A percentile compares a stretch with the other conserved stretches of the same genome.
Conservation (phyloP, 179 eudicot species). For the Silene noctiflora region DNA sequence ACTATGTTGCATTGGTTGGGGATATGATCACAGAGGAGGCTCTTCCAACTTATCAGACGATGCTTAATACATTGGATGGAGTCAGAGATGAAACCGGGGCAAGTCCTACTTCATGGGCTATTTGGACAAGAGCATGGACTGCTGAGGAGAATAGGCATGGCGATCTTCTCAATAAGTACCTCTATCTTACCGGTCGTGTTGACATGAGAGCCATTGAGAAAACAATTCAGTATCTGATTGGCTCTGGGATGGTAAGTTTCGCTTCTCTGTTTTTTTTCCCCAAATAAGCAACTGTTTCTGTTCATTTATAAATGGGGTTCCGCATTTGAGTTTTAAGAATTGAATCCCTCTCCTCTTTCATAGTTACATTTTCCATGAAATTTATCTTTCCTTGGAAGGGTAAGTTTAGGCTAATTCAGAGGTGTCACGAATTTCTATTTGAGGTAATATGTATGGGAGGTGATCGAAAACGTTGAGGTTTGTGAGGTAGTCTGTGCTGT, state of each 20-base stretch:
- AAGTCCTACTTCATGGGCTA: constrained; percentile 43
- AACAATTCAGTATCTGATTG: constrained; percentile 41
- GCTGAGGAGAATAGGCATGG: constrained; percentile 48
- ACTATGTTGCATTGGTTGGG: constrained; percentile 36
- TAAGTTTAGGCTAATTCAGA: neutral
- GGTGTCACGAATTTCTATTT: neutral
- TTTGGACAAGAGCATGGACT: constrained; percentile 46
- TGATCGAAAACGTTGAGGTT: neutral
- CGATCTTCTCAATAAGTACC: constrained; percentile 45
- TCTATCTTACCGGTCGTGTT: constrained; percentile 40
- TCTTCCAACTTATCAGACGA: constrained; percentile 43
- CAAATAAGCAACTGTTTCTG: constrained; percentile 1
- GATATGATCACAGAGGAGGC: constrained; percentile 47
- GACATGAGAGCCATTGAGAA: constrained; percentile 41
- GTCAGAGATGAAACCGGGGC: constrained; percentile 44
- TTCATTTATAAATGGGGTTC: neutral
- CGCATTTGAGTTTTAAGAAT: constrained; percentile 2
- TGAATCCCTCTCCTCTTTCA: neutral
- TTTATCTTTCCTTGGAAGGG: neutral
- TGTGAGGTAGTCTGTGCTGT: neutral
- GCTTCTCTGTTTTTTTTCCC: neutral
- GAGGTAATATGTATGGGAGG: neutral
- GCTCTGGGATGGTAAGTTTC: constrained; percentile 42
- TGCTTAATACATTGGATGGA: constrained; percentile 42
- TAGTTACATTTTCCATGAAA: neutral